These are phyloP conservation scores for Spathaspora hagerdaliae DNA, from an alignment of 805 yeast species.

Conservation along the genomic window DNA sequence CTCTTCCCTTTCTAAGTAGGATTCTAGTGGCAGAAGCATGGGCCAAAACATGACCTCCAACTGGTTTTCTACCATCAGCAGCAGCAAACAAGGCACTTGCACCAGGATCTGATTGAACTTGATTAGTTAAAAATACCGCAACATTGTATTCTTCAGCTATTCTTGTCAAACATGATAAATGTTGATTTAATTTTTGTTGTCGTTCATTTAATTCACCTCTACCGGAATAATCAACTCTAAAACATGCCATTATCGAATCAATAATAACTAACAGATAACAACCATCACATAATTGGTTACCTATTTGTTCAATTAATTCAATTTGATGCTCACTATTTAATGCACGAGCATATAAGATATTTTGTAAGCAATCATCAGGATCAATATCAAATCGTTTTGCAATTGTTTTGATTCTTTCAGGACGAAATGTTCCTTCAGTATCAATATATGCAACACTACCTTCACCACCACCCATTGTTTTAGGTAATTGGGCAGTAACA, in stretches of 20 bases:
- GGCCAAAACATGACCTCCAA: constrained; percentile 14
- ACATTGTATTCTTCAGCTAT: constrained; percentile 14
- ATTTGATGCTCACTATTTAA: constrained; percentile 14
- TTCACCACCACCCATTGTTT: constrained; percentile 15
- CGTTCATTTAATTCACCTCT: constrained; percentile 15
- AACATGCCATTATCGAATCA: constrained; percentile 14
- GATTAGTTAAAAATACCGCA: constrained; percentile 14
- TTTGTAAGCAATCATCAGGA: constrained; percentile 13
- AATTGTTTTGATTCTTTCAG: constrained; percentile 13
- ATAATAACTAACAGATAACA: constrained; percentile 10
- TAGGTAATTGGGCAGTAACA: constrained; percentile 14
- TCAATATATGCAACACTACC: constrained; percentile 15
- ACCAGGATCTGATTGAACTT: constrained; percentile 16
- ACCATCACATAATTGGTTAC: constrained; percentile 12
- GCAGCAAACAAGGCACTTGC: constrained; percentile 14
- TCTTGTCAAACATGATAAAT: constrained; percentile 10
- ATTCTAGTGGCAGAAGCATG: constrained; percentile 14
- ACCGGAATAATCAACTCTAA: constrained; percentile 13
- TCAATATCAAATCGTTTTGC: constrained; percentile 14
- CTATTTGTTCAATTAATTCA: constrained; percentile 12
- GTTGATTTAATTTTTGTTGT: constrained; percentile 15
- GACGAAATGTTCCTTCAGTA: constrained; percentile 16
- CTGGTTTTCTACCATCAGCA: constrained; percentile 14
- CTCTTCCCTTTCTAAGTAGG: constrained; percentile 13
- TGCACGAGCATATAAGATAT: constrained; percentile 14